Evolutionary conservation across 495 filamentous ascomycete species (phyloP).

Genomic region (Tirmania nivea): DNA sequence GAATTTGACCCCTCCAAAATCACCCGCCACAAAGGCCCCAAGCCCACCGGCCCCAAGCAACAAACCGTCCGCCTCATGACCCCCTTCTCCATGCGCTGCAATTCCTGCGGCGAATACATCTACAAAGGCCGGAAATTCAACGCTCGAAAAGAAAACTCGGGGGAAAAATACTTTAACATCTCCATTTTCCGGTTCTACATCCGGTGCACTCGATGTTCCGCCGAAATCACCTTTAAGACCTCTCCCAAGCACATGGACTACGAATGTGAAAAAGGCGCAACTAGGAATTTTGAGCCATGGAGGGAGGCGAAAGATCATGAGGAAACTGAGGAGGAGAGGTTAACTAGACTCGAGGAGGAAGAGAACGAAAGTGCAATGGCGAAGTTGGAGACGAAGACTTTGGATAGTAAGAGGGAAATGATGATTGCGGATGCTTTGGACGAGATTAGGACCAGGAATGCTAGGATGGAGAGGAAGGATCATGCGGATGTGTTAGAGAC

Average conservation of each 20-base stretch:
- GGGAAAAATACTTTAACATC: slow-evolving; percentile 77
- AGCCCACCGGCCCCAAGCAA: slow-evolving; percentile 54
- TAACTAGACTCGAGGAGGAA: slow-evolving; percentile 65
- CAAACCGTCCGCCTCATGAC: slow-evolving; percentile 93
- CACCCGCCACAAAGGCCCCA: slow-evolving; percentile 44
- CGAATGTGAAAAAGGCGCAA: slow-evolving; percentile 62
- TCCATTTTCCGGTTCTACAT: slow-evolving; percentile 90
- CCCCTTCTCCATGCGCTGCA: slow-evolving; percentile 87
- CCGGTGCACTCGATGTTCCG: slow-evolving; percentile 70
- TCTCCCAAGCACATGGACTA: slow-evolving; percentile 95
- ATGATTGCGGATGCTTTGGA: slow-evolving; percentile 87
- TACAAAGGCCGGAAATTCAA: slow-evolving; percentile 96
- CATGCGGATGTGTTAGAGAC: slow-evolving; percentile 32
- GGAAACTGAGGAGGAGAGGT: slow-evolving; percentile 70
- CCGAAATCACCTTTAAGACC: slow-evolving; percentile 84
- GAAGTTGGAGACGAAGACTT: slow-evolving; percentile 59
- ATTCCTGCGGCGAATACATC: slow-evolving; percentile 82
- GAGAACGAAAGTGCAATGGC: slow-evolving; percentile 53
- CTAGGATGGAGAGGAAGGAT: slow-evolving; percentile 47
- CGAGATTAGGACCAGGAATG: slow-evolving; percentile 82
- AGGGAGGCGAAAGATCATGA: slow-evolving; percentile 34
- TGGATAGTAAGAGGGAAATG: slow-evolving; percentile 94
- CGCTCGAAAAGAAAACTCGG: slow-evolving; percentile 80
- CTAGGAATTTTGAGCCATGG: slow-evolving; percentile 89
- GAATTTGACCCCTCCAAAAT: slow-evolving; percentile 89